Evolutionary conservation across 495 filamentous ascomycete species (phyloP).

Genomic region (Elasticomyces elasticus): DNA sequence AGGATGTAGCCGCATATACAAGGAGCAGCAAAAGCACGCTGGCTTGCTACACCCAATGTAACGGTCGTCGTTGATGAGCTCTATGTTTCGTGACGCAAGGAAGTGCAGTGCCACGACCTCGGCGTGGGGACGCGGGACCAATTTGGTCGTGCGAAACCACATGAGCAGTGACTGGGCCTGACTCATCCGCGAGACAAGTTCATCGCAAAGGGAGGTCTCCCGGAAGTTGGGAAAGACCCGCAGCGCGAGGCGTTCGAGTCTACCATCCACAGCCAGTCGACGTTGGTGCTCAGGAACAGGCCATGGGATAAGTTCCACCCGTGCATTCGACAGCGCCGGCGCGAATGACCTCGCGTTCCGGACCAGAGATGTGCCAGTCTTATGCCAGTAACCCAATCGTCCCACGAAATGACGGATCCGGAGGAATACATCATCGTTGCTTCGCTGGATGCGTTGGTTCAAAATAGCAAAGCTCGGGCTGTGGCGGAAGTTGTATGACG

Average conservation of each 20-base stretch:
- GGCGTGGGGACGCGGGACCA: conserved; percentile 5
- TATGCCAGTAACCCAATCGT: conserved; percentile 7
- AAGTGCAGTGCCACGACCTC: neutral
- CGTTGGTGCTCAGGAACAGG: neutral
- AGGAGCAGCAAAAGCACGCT: conserved; percentile 6
- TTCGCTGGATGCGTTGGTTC: neutral
- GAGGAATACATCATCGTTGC: neutral
- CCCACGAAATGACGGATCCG: conserved; percentile 4
- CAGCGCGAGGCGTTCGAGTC: conserved; percentile 3
- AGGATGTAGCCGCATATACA: conserved; percentile 5
- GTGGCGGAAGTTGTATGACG: neutral
- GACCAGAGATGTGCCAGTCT: neutral
- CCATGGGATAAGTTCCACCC: neutral
- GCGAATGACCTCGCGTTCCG: conserved; percentile 2
- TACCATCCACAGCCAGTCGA: neutral
- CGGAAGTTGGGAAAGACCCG: conserved; percentile 7
- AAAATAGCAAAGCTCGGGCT: neutral
- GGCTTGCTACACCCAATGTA: conserved; percentile 6
- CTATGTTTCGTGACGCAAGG: neutral
- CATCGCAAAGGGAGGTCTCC: neutral
- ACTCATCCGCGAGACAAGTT: neutral
- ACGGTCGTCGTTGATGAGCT: conserved; percentile 3
- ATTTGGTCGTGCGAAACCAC: neutral
- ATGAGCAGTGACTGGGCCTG: neutral
- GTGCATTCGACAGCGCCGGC: neutral